A percentile compares a stretch with the other conserved stretches of the same genome.
Conservation (phyloP, 2,329 filamentous ascomycete genomes). For the Penicillium sp. region DNA sequence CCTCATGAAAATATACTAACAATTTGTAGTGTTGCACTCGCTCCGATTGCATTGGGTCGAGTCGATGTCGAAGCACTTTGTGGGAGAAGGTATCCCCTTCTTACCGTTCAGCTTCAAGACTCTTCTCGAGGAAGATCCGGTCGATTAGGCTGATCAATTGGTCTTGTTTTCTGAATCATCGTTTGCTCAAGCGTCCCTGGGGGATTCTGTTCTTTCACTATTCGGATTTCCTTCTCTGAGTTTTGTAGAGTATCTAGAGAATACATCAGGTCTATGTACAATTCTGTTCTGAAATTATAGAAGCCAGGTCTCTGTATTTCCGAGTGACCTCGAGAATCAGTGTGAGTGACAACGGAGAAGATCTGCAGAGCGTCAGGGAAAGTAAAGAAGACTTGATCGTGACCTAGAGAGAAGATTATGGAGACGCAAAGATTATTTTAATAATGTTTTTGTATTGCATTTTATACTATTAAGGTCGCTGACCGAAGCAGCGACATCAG, state of each 20-base stretch:
- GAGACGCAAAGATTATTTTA: constrained; percentile 1
- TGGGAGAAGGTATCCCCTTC: constrained; percentile 83
- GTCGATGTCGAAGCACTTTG: constrained; percentile 95
- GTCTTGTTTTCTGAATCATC: constrained; percentile 9
- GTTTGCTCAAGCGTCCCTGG: constrained; percentile 15
- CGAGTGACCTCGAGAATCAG: no score
- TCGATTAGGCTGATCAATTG: constrained; percentile 34
- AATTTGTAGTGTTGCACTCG: constrained; percentile 68
- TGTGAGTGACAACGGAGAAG: no score
- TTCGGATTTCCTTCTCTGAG: constrained; percentile 13
- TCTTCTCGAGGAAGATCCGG: constrained; percentile 73
- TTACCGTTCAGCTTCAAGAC: constrained; percentile 82
- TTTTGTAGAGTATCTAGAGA: constrained; percentile 20
- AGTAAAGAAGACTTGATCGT: background rate
- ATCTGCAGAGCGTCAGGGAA: no score
- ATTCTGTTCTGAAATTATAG: background rate
- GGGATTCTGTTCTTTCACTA: constrained; percentile 15
- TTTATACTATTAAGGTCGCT: constrained; percentile 6
- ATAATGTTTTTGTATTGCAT: constrained; percentile 9
- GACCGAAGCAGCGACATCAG: constrained; percentile 5
- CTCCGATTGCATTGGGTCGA: constrained; percentile 93
- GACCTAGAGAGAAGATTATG: background rate
- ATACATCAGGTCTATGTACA: constrained; percentile 4
- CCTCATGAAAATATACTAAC: constrained; percentile 1
- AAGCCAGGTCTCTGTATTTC: no score